Conservation (phyloP, 2,329 filamentous ascomycete species). For the Exophiala viscosa region DNA sequence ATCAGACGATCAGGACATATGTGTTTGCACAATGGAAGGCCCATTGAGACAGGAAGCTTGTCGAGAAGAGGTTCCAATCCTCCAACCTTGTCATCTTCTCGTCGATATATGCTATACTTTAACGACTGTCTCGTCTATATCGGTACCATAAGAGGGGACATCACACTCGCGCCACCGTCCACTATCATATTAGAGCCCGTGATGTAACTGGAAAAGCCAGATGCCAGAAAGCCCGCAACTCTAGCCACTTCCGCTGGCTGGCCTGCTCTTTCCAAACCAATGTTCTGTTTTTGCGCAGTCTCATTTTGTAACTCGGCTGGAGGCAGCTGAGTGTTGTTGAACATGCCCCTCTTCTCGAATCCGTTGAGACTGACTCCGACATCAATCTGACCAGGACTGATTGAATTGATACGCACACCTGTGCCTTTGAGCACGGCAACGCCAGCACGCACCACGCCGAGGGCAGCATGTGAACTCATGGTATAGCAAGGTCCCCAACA, state of each 20-base stretch:
- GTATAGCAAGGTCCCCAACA: constrained; percentile 61
- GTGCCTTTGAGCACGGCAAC: constrained; percentile 29
- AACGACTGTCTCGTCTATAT: constrained; percentile 27
- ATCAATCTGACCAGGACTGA: constrained; percentile 31
- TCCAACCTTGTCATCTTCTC: not conserved
- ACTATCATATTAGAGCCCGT: constrained; percentile 61
- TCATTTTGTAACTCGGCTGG: constrained; percentile 52
- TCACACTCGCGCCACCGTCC: constrained; percentile 54
- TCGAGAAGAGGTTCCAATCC: not conserved
- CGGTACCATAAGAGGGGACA: constrained; percentile 43
- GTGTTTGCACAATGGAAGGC: not conserved
- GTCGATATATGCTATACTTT: not conserved
- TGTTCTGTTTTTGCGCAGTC: constrained; percentile 48
- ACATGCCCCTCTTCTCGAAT: constrained; percentile 50
- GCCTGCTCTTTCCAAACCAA: constrained; percentile 58
- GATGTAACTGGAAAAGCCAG: constrained; percentile 60
- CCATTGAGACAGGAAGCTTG: too few relatives aligned
- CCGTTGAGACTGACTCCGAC: constrained; percentile 27
- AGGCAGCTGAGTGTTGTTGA: constrained; percentile 49
- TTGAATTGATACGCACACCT: constrained; percentile 32
- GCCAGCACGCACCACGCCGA: constrained; percentile 53
- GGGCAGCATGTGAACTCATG: constrained; percentile 57
- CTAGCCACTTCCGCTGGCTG: constrained; percentile 56
- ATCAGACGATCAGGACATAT: not conserved
- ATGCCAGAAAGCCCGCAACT: constrained; percentile 60